phyloP scores from a whole-genome alignment of 2,329 filamentous ascomycete genomes.

The Scedosporium minutisporum region DNA sequence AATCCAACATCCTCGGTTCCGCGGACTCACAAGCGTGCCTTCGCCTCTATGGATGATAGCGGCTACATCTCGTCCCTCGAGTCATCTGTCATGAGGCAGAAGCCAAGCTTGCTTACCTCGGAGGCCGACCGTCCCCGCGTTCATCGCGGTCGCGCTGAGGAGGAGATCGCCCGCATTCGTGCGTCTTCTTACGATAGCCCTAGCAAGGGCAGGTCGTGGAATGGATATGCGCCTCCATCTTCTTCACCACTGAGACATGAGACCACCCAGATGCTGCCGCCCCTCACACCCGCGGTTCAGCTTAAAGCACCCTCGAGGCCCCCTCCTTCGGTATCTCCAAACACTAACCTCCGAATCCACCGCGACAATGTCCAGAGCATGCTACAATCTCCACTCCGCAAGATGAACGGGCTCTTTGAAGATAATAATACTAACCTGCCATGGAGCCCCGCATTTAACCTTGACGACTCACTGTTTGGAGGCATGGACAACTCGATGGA shows the following conservation, averaged over 20 bases:
- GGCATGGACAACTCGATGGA: conserved; percentile 12
- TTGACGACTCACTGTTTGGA: conserved; percentile 23
- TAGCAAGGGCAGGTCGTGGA: conserved; percentile 53
- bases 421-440: conserved; percentile 24
- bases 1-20: conserved; percentile 53
- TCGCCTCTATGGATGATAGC: conserved; percentile 76
- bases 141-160: conserved; percentile 85
- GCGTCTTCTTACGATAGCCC: conserved; percentile 92
- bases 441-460: conserved; percentile 50
- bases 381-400: conserved; percentile 44
- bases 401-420: conserved; percentile 24
- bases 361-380: conserved; percentile 73
- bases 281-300: conserved; percentile 75
- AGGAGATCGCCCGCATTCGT: conserved; percentile 87
- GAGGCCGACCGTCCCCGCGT: conserved; percentile 72
- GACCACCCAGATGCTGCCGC: conserved; percentile 53
- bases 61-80: conserved; percentile 96
- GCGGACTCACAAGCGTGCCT: conserved; percentile 65
- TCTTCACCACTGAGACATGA: conserved; percentile 61
- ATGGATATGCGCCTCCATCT: conserved; percentile 43
- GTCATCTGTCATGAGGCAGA: conserved; percentile 73
- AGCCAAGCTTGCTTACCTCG: conserved; percentile 59
- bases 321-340: conserved; percentile 77
- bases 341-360: conserved; percentile 83
- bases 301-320: conserved; percentile 51